phyloP scores from a whole-genome alignment of 257 asterid species.

The Solanum pennellii region DNA sequence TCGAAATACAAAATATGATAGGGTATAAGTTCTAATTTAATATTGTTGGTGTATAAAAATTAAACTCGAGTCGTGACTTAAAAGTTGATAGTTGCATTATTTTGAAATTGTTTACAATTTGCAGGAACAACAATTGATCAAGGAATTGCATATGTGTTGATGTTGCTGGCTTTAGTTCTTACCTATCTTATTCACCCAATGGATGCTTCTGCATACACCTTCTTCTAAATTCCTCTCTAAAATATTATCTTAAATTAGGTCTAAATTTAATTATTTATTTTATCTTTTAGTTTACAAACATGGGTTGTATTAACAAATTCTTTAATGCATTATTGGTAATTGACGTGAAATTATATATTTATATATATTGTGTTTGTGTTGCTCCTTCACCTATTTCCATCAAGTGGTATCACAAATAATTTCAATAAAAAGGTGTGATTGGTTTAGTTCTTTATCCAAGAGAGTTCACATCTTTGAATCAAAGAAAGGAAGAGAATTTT shows the following conservation, averaged over 20 bases:
- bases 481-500: too few species aligned
- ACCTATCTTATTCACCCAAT: neutral
- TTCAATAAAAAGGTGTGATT: neutral
- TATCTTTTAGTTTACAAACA: neutral
- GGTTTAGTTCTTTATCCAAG: too few species aligned
- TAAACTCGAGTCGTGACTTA: neutral
- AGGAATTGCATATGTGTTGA: neutral
- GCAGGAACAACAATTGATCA: neutral
- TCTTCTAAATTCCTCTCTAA: neutral
- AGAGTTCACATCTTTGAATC: neutral
- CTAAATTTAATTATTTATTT: neutral
- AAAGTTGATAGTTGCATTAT: neutral
- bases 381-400: neutral
- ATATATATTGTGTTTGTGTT: neutral
- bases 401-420: neutral
- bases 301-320: neutral
- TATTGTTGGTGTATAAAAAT: neutral
- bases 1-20: neutral
- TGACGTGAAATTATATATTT: neutral
- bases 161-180: neutral
- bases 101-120: neutral
- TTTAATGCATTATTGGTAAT: neutral
- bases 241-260: neutral
- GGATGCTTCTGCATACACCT: neutral
- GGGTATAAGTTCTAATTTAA: too few species aligned